Percentiles rank a stretch among this genome's conserved stretches.
These are phyloP conservation scores for Casuarina equisetifolia DNA, from an alignment of 306 rosid species.

Conservation along the genomic window DNA sequence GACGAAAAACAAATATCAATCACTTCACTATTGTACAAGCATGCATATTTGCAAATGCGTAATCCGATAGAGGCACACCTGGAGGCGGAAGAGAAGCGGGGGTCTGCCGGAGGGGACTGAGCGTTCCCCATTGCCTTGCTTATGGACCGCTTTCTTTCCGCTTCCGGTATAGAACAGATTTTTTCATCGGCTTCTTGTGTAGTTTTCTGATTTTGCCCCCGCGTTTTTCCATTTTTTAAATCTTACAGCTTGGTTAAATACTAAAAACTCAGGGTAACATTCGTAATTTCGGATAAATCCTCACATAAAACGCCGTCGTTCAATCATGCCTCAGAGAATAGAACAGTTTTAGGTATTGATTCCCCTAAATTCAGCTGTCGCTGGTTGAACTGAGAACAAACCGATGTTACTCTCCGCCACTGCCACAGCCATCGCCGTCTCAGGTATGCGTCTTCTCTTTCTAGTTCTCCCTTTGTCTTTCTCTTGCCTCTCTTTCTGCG, in stretches of 20 bases:
- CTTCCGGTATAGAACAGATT: not conserved
- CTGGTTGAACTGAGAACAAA: not conserved
- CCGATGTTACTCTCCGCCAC: not conserved
- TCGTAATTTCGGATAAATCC: no score
- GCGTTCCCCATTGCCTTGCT: slow-evolving; percentile 46
- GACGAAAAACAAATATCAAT: not conserved
- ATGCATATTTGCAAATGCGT: not conserved
- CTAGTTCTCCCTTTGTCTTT: not conserved
- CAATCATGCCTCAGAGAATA: no score
- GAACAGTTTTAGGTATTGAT: not conserved
- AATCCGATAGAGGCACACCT: slow-evolving; percentile 42
- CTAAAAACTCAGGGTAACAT: no score
- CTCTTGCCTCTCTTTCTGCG: not conserved
- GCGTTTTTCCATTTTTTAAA: not conserved
- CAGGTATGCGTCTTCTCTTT: not conserved
- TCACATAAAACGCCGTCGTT: no score
- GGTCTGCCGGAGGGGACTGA: slow-evolving; percentile 41
- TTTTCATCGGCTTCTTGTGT: not conserved
- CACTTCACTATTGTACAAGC: not conserved
- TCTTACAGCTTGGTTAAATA: no score
- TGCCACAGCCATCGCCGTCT: not conserved
- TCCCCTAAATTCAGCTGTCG: not conserved
- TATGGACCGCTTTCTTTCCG: not conserved
- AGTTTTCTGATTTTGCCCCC: not conserved
- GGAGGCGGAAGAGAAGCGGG: slow-evolving; percentile 62